A percentile compares a stretch with the other conserved stretches of the same genome.
Conservation (phyloP, 768 basidiomycete species). For the Tulasnella calospora region DNA sequence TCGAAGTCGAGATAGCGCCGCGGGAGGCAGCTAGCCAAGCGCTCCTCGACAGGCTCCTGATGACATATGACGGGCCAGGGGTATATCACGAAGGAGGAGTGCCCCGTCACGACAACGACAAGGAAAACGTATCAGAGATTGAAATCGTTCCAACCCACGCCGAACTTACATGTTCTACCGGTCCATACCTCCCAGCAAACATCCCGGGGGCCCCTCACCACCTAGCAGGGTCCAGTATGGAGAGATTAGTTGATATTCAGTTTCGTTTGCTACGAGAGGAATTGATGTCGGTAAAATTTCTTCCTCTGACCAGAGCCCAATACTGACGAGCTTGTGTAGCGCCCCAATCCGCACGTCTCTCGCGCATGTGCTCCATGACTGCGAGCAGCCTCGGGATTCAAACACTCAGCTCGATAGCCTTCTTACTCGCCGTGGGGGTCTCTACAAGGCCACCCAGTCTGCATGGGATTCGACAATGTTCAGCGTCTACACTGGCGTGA, state of each 20-base stretch:
- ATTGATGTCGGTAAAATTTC: slow-evolving; percentile 45
- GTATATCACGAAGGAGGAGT: slow-evolving; percentile 43
- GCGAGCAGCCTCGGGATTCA: slow-evolving; percentile 31
- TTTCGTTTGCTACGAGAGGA: slow-evolving; percentile 73
- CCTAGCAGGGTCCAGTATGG: slow-evolving; percentile 53
- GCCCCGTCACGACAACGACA: slow-evolving; percentile 67
- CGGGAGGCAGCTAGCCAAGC: slow-evolving; percentile 34
- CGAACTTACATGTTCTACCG: slow-evolving; percentile 50
- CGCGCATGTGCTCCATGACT: slow-evolving; percentile 48
- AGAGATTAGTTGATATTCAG: slow-evolving; percentile 64
- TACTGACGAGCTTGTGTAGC: slow-evolving; percentile 34
- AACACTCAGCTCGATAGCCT: slow-evolving; percentile 26
- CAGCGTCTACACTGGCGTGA: slow-evolving; percentile 31
- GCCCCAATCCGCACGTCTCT: slow-evolving; percentile 52
- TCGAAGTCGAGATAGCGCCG: slow-evolving; percentile 29
- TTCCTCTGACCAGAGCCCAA: background rate
- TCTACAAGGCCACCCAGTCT: slow-evolving; percentile 28
- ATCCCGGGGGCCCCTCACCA: slow-evolving; percentile 59
- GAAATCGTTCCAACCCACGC: slow-evolving; percentile 63
- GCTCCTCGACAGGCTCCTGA: slow-evolving; percentile 40
- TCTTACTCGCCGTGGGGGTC: slow-evolving; percentile 30
- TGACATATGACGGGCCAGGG: slow-evolving; percentile 55
- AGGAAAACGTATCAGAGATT: slow-evolving; percentile 51
- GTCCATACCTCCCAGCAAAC: slow-evolving; percentile 60
- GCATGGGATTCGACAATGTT: slow-evolving; percentile 27